Conservation (phyloP, 1,139 yeast genomes). For the Blastobotrys arbuscula region DNA sequence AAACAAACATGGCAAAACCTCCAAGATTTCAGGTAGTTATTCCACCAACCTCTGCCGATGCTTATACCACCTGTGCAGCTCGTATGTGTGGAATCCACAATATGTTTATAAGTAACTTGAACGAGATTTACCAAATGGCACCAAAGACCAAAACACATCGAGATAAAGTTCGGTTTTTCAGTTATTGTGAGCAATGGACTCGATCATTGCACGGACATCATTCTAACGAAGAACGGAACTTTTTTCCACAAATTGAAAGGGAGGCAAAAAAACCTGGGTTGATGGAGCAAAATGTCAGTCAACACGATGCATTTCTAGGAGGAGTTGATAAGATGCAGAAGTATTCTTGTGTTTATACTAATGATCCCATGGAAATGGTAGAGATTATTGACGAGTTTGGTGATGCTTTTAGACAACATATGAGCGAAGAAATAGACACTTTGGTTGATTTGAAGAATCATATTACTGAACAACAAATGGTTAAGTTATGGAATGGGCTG, state of each 20-base stretch:
- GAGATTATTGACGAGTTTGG: slow-evolving; percentile 7
- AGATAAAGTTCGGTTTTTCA: neutral
- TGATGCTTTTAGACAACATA: slow-evolving; percentile 5
- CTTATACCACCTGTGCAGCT: slow-evolving; percentile 1
- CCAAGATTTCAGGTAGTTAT: neutral
- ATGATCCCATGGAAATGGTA: neutral
- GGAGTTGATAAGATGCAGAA: slow-evolving; percentile 2
- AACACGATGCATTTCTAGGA: slow-evolving; percentile 1
- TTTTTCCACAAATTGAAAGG: slow-evolving; percentile 7
- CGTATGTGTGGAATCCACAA: slow-evolving; percentile 6
- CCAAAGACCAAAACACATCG: neutral
- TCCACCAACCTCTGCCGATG: neutral
- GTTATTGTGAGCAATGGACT: slow-evolving; percentile 6
- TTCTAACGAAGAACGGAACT: slow-evolving; percentile 4
- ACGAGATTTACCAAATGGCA: slow-evolving; percentile 8
- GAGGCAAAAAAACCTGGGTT: slow-evolving; percentile 6
- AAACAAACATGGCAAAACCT: too few relatives aligned
- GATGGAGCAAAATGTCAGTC: slow-evolving; percentile 4
- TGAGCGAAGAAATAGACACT: slow-evolving; percentile 7
- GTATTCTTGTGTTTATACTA: neutral
- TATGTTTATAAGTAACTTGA: slow-evolving; percentile 5
- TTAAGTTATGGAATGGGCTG: neutral
- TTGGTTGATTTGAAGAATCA: slow-evolving; percentile 2
- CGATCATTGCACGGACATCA: slow-evolving; percentile 5
- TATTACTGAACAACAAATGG: slow-evolving; percentile 1